Base-by-base conservation (phyloP, 139 green algal species). In the Penium margaritaceum region DNA sequence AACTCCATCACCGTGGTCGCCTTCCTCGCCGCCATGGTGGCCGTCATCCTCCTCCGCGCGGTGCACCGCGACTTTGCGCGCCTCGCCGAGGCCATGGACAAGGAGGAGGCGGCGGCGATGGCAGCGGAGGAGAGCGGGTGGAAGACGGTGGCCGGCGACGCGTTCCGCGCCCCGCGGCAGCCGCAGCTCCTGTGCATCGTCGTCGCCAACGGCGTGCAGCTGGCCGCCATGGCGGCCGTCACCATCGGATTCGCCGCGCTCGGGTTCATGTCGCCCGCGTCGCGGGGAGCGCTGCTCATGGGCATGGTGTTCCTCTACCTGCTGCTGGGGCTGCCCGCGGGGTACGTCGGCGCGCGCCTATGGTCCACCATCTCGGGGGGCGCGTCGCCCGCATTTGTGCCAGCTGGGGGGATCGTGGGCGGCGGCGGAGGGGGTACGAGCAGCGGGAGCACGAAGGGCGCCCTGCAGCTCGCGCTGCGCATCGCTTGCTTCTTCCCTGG, bases 141-240 rank as follows among this genome's bases (percentile, higher is more conserved):
- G 93, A 97, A 97, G 89, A 89, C 97, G 82, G 87, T 98, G 57
- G 84, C 82, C 3, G 93, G 91, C 2, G 93, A 98, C 74, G 92
- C 91, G 1, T 98, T 98, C 88, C 82, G 93, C 24, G 43, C 90
- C 14, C 93, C 93, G 46, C 27, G 69, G 24, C 67, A 77, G 62
- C 64, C 83, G 32, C 58, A 81, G 29, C 69, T 77, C 24, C 83
- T 97, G 34, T 89, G 87, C 37, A 85, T 95, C 51, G 85, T 94
- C 70, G 72, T 96, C 17, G 92, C 88, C 67, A 89, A 84, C 9
- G 92, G 92, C 54, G 85, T 96, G 1, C 93, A 96, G 74, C 78
- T 95, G 57, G 57, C 74, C 51, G 89, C 29, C 51, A 81, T 91
- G 30, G 75, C 74, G 21, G 67, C 84, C 32, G 86, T 93, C 36